Evolutionary conservation across 768 basidiomycete species (phyloP).

Genomic region (Cubamyces sp.): DNA sequence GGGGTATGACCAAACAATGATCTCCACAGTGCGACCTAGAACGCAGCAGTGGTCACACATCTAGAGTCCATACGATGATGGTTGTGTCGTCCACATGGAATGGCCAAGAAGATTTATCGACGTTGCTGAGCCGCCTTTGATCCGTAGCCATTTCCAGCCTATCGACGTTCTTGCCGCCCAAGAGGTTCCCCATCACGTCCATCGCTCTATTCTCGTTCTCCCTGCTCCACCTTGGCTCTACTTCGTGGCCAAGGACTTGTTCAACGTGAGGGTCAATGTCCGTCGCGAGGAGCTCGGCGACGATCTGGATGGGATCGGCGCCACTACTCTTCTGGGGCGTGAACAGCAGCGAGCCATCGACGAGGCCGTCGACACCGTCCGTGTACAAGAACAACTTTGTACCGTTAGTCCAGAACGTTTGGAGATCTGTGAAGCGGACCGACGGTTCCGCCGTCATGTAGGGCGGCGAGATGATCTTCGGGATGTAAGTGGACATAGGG

Average conservation of each 20-base stretch:
- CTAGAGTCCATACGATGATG: conserved; percentile 1
- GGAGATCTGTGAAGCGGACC: conserved; percentile 8
- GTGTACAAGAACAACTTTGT: conserved; percentile 9
- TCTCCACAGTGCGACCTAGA: no score
- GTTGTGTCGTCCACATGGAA: conserved; percentile 7
- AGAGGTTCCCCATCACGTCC: conserved; percentile 9
- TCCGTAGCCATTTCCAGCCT: conserved; percentile 1
- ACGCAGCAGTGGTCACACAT: no score
- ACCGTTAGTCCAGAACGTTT: background rate
- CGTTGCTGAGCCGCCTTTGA: background rate
- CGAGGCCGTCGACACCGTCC: conserved; percentile 17
- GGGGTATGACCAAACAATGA: no score
- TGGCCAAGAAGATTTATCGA: background rate
- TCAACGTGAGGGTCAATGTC: conserved; percentile 1
- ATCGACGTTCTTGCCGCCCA: background rate
- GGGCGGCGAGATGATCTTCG: conserved; percentile 7
- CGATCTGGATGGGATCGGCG: conserved; percentile 8
- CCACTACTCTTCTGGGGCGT: background rate
- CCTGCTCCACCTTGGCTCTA: conserved; percentile 5
- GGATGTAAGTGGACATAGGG: background rate
- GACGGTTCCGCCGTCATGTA: conserved; percentile 11
- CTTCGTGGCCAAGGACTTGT: background rate
- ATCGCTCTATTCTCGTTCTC: conserved; percentile 6
- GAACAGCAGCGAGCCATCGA: conserved; percentile 11
- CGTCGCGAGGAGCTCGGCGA: conserved; percentile 4